Evolutionary conservation across 2,329 filamentous ascomycete species (phyloP), one percentile per base, ranked within the genome.

Genomic region (Arthroderma uncinatum): DNA sequence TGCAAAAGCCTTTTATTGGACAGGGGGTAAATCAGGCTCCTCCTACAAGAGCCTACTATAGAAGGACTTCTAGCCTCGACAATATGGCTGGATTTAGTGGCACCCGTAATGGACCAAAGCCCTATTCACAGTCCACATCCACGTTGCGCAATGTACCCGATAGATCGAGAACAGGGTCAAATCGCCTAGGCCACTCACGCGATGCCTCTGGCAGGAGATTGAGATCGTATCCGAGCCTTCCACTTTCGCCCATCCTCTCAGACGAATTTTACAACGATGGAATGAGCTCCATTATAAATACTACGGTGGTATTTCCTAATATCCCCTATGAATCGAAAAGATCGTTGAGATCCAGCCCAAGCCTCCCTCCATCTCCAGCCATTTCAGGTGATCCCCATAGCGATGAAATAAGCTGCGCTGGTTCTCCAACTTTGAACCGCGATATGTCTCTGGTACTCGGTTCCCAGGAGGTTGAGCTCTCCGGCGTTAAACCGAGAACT

Each of bases 211-310:
- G 10, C 3, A 50, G 25, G 14, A 16, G 12, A 33, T 8, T 9
- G 5, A 33, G 25, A 50, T 6, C 25, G 12, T 4, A 33, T 33
- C 28, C 6, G 14, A 50, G n/a, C 16, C 25, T 2, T 21, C 47
- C 25, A 30, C 25, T 12, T 54, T 33, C 60, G 47, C 62, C 61
- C 9, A 60, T 70, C 12, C 62, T 67, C 4, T 61, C 58, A 33
- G 64, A 67, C 1, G 67, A 71, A 54, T 64, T 68, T 25, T 66
- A 73, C 25, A 66, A 70, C 28, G 71, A 65, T 23, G 70, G 73
- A 3, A 33, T 16, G 14, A 50, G 25, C 25, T 50, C 66, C 67
- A 10, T 72, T 73, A 10, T 63, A 62, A 2, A 58, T 56, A 1
- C 68, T 77, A 4, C 72, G 65, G 2, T 56, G 66, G 2, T 66